Base-by-base conservation (phyloP, 495 filamentous ascomycete genomes). In the Jackrogersella multiformis region DNA sequence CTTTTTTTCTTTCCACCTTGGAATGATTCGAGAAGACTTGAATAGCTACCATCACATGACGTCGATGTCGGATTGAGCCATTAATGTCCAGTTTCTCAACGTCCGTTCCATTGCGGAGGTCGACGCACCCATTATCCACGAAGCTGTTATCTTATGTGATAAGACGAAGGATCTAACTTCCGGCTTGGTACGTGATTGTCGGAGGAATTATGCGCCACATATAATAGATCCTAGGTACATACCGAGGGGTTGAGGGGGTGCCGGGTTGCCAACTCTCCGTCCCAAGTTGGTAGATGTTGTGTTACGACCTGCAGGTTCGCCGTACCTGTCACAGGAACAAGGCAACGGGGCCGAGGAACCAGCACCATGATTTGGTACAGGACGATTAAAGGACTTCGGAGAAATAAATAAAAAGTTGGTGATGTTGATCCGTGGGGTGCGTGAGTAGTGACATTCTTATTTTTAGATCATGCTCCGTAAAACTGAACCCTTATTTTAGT, bases 231-330 rank as follows among this genome's bases (percentile, higher is more conserved):
- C 49, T 16, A 36, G 18, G 45, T 15, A 34, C 5, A 51, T 51
- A 42, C 15, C 9, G 4, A 3, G 26, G 7, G 26, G 26, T 7
- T 30, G 26, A 42, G 39, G 39, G 15, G 16, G 4, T 13, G 45
- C 18, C 18, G 3, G 44, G 44, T 21, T 20, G 20, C n/a, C n/a
- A n/a, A n/a, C n/a, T n/a, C 30, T 32, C 64, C 52, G 58, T 68
- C 64, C 64, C 64, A 60, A 24, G 44, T 41, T 57, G 39, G 45
- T 26, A 55, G 39, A 48, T 38, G 66, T 39, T 64, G 66, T 69
- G 66, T 64, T 44, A 64, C 66, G 46, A 46, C 15, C 66, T 69
- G 66, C 66, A 69, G 59, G 66, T 64, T 64, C 41, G 5, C 54
- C 26, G 56, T 65, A 30, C 61, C 67, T 65, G 53, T 70, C 67